Evolutionary conservation across 2,329 filamentous ascomycete genomes (phyloP), one percentile per base, ranked within the genome.

Genomic region (Fusarium compactum): DNA sequence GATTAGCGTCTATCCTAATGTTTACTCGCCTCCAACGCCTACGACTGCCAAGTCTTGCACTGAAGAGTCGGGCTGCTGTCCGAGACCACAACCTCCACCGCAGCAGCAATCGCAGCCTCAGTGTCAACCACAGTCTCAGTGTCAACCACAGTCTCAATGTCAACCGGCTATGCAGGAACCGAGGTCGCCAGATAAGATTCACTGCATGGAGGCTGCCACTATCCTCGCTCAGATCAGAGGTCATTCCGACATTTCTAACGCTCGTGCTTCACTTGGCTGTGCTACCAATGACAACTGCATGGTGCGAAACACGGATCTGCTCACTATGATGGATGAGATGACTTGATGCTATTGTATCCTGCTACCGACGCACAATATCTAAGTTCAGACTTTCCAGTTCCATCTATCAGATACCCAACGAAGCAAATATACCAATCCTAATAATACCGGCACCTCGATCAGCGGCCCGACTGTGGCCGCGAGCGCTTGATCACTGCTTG

Each of bases 381-480:
- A 5, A 22, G 16, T n/a, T 69, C 51, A 67, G 9, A 27, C 7
- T 25, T 40, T 62, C 20, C 77, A 79, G 15, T 32, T 53, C 83
- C 85, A 85, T 69, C 85, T 84, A 56, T 80, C 83, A 18, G 83
- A 86, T 57, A 90, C 78, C 81, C 84, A 89, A 70, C 85, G 90
- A 12, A 93, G 85, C 0, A 91, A 82, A 83, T 96, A 96, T 4
- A 97, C 93, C 74, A 97, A 78, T 0, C 84, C 90, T 12, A 97
- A 76, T 64, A 97, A 78, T 3, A 97, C 93, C 0, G 94, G 94
- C 6, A 97, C 94, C 76, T 97, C 94, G 55, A 97, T 92, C 70
- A 97, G 80, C 5, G 94, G 94, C 0, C 94, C 93, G 1, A 97
- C 93, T 0, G 94, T 97, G 10, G 92, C 85, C 1, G 94, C 93